Evolutionary conservation across 805 yeast genomes (phyloP).

Genomic region (Metschnikowia santaceciliae): DNA sequence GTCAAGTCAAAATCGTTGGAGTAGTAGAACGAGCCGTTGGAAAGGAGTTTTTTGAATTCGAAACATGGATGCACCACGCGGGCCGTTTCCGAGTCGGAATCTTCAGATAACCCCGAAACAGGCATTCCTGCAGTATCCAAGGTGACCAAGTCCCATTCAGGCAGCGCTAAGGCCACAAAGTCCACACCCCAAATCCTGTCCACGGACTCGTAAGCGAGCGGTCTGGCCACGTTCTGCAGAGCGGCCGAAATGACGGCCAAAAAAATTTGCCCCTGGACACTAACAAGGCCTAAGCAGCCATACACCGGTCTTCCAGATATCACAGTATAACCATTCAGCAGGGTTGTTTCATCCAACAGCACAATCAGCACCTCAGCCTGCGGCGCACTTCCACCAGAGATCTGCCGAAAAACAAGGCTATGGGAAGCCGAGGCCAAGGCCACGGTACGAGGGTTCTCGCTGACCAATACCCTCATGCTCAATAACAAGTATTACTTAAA

Average conservation of each 20-base stretch:
- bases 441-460: slow-evolving; percentile 16
- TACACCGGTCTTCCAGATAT: slow-evolving; percentile 39
- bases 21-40: slow-evolving; percentile 88
- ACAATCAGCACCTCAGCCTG: slow-evolving; percentile 45
- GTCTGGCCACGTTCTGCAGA: slow-evolving; percentile 67
- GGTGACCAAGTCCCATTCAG: slow-evolving; percentile 77
- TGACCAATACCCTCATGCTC: slow-evolving; percentile 13
- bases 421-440: slow-evolving; percentile 17
- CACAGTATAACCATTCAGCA: slow-evolving; percentile 33
- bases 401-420: slow-evolving; percentile 15
- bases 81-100: slow-evolving; percentile 20
- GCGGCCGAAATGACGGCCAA: slow-evolving; percentile 78
- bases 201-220: slow-evolving; percentile 74
- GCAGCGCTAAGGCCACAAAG: slow-evolving; percentile 67
- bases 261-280: slow-evolving; percentile 62
- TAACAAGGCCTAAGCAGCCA: slow-evolving; percentile 81
- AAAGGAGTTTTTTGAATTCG: slow-evolving; percentile 69
- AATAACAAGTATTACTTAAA: no score
- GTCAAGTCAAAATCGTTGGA: slow-evolving; percentile 92
- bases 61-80: slow-evolving; percentile 67
- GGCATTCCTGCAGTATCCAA: slow-evolving; percentile 70
- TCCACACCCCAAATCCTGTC: slow-evolving; percentile 82
- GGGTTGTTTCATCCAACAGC: slow-evolving; percentile 33
- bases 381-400: slow-evolving; percentile 4
- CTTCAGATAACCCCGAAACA: slow-evolving; percentile 25